phyloP scores from a whole-genome alignment of 805 yeast species.

The Pachysolen tannophilus region DNA sequence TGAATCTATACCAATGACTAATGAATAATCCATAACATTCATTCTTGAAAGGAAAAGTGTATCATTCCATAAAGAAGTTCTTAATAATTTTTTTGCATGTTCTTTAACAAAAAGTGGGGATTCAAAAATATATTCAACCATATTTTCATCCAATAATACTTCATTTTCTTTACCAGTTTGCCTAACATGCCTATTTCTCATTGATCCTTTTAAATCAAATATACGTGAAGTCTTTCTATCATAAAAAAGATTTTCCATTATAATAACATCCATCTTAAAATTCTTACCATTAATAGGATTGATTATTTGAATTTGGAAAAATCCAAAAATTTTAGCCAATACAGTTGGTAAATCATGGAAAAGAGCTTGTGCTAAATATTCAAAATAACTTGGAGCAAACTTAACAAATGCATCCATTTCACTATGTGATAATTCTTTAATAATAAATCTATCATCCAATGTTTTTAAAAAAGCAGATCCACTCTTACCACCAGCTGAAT shows the following conservation, averaged over 20 bases:
- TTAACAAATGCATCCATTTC: constrained; percentile 92
- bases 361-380: constrained; percentile 89
- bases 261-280: constrained; percentile 81
- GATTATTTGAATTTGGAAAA: constrained; percentile 86
- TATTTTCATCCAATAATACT: constrained; percentile 90
- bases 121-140: constrained; percentile 96
- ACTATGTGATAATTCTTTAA: constrained; percentile 79
- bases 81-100: constrained; percentile 74
- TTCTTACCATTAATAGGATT: constrained; percentile 69
- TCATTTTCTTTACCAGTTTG: constrained; percentile 95
- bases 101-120: constrained; percentile 92
- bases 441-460: constrained; percentile 78
- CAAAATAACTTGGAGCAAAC: constrained; percentile 95
- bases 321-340: constrained; percentile 89
- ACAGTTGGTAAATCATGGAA: constrained; percentile 95
- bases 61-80: constrained; percentile 93
- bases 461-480: constrained; percentile 94
- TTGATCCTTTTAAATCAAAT: constrained; percentile 94
- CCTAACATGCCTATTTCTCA: constrained; percentile 94
- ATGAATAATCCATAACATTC: constrained; percentile 98
- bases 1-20: constrained; percentile 85
- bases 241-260: constrained; percentile 93
- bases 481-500: constrained; percentile 92
- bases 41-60: constrained; percentile 88
- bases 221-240: constrained; percentile 74